Evolutionary conservation across 1,139 yeast genomes (phyloP), one percentile per base, ranked within the genome.

Genomic region (Pichia sp.): DNA sequence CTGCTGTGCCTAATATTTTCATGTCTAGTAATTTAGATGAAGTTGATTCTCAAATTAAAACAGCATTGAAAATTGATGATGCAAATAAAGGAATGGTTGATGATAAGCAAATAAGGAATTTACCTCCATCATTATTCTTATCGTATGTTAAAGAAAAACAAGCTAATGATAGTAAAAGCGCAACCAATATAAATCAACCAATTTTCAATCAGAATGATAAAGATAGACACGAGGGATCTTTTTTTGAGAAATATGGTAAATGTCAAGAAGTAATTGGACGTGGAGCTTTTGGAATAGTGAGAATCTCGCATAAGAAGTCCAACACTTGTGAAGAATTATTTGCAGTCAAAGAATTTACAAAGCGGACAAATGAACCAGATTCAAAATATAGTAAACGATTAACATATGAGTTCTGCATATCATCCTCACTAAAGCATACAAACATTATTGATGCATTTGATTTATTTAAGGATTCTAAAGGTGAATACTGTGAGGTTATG

Each of bases 401-500:
- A 39, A 79, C 92, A 5, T 80, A 90, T 6, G 97, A 89, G 65
- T 89, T 87, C 61, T 85, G 95, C 59, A 84, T 89, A 25, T 81
- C 94, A 1, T 82, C 94, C 9, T 82, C 95, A 4, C 68, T 89
- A 54, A 84, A 84, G 58, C 90, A 85, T 63, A 73, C 75, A 40
- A 85, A 88, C 64, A 89, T 92, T 60, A 88, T 90, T 51, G 84
- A 82, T 57, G 88, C 96, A 0, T 74, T 86, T 53, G 98, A 92
- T 64, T 70, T 92, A 47, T 74, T 90, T 66, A 86, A 85, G 65
- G 97, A 90, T 66, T 87, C 90, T 23, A 85, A 86, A 58, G 96
- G 96, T 36, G 96, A 86, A 58, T 92, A 85, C 65, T 89, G 95
- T 65, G 96, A 89, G 68, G 97, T 92, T 43, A 88, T 92, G 96